Conservation (phyloP, 2,329 filamentous ascomycete species). For the Rhinocladiella similis region DNA sequence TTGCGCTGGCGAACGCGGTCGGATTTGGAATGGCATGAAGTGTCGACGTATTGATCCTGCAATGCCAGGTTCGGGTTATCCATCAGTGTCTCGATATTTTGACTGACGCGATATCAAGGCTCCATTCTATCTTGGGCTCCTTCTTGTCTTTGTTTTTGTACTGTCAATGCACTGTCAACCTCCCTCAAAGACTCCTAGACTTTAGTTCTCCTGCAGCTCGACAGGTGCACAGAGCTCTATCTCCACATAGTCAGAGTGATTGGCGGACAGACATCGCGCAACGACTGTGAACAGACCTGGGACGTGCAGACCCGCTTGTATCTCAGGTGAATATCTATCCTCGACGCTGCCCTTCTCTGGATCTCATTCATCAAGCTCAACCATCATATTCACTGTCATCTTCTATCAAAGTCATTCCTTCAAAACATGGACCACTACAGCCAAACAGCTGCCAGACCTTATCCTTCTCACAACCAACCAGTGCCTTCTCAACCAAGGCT, state of each 20-base stretch:
- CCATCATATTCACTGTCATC: conserved; percentile 3
- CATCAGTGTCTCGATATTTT: conserved; percentile 11
- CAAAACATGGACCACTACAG: conserved; percentile 13
- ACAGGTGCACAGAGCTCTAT: conserved; percentile 15
- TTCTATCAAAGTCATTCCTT: conserved; percentile 4
- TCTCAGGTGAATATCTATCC: conserved; percentile 17
- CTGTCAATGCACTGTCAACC: conserved; percentile 20
- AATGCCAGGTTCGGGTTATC: conserved; percentile 6
- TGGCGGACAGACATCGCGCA: conserved; percentile 9
- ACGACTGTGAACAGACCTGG: conserved; percentile 2
- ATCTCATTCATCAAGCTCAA: conserved; percentile 1
- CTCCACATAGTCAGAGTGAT: conserved; percentile 16
- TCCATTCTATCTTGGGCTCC: conserved; percentile 17
- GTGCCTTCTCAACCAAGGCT: conserved; percentile 9
- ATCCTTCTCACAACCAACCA: conserved; percentile 12
- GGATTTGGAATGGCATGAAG: conserved; percentile 12
- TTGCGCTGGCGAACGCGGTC: background rate
- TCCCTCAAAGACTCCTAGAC: conserved; percentile 15
- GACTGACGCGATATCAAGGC: conserved; percentile 11
- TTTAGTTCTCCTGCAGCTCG: conserved; percentile 17
- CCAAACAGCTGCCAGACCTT: conserved; percentile 14
- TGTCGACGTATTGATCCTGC: conserved; percentile 12
- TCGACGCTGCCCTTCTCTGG: conserved; percentile 11
- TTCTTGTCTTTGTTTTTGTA: conserved; percentile 15
- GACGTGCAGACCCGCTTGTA: conserved; percentile 9